Evolutionary conservation across 768 basidiomycete species (phyloP).

Genomic region (Dioszegia aurantiaca): DNA sequence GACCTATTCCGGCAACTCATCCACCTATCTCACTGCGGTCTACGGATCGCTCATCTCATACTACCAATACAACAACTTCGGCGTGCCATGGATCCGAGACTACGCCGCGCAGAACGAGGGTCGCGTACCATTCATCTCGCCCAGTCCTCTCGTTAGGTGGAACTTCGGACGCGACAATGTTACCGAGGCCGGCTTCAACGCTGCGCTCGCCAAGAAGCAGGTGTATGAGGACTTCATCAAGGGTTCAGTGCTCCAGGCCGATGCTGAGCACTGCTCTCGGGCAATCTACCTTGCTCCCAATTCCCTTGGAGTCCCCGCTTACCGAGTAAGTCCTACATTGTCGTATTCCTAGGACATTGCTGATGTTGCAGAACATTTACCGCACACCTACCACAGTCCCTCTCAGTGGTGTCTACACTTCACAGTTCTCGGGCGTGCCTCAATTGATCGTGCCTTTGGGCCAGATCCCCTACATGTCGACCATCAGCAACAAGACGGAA

Average conservation of each 20-base stretch:
- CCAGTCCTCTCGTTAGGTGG: constrained; percentile 33
- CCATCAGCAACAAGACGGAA: constrained; percentile 36
- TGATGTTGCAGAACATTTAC: constrained; percentile 7
- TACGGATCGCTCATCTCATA: constrained; percentile 30
- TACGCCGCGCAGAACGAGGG: constrained; percentile 37
- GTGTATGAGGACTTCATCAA: constrained; percentile 35
- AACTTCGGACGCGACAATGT: constrained; percentile 24
- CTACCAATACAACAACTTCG: constrained; percentile 29
- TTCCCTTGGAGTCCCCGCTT: constrained; percentile 22
- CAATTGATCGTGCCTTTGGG: constrained; percentile 36
- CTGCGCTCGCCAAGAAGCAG: constrained; percentile 23
- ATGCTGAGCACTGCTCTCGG: constrained; percentile 34
- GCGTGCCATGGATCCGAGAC: constrained; percentile 34
- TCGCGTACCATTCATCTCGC: constrained; percentile 31
- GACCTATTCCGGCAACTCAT: constrained; percentile 13
- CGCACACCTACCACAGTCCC: constrained; percentile 21
- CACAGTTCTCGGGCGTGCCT: constrained; percentile 29
- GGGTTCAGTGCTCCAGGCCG: constrained; percentile 18
- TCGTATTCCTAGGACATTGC: background rate
- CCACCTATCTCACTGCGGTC: constrained; percentile 17
- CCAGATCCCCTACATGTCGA: constrained; percentile 38
- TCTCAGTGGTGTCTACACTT: constrained; percentile 12
- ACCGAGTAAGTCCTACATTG: constrained; percentile 21
- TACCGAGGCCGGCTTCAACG: constrained; percentile 22
- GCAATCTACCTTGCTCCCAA: constrained; percentile 26